Base-by-base conservation (phyloP, 495 filamentous ascomycete species). In the Penicillium paradoxum region DNA sequence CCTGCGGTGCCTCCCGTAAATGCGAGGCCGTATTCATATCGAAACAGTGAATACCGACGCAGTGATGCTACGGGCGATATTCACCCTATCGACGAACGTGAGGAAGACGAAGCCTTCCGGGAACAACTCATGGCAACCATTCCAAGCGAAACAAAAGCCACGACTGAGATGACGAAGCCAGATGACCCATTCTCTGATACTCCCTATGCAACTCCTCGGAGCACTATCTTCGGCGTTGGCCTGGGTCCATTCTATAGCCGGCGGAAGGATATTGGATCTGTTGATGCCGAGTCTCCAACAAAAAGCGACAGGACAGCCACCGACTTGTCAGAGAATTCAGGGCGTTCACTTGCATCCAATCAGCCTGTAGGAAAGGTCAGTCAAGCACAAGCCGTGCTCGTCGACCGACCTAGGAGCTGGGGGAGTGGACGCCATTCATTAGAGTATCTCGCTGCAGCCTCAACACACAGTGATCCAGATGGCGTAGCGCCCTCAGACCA, bases 1-100 rank as follows among this genome's bases (percentile, higher is more conserved):
- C 18, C 56, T 42, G 25, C 57, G 25, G 7, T 49, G 24, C 40
- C 29, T 15, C 24, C 41, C 5, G 41, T 59, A 29, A 59, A 53
- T 34, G 36, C 51, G 8, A 53, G 60, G 39, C 22, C 65, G 10
- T 67, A 66, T 22, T 60, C 67, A 32, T 59, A 41, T 22, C 47
- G 47, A 14, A 75, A 74, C 56, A 73, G 77, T 32, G 80, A 81
- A 22, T 70, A 62, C 36, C 68, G 75, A 29, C 69, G 70, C 38
- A 71, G 72, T 24, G 73, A 76, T 21, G 68, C 67, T 5, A 69
- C 73, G 27, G 77, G 80, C 18, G 67, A 73, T 34, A 85, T 85
- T 17, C 81, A 84, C 54, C 78, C 82, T 4, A 88, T 89, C 63
- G 75, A 83, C n/a, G 86, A 90, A 66, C 74, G 72, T 6, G 90